phyloP scores from a whole-genome alignment of 495 filamentous ascomycete species.

The Tetracladium marchalianum region DNA sequence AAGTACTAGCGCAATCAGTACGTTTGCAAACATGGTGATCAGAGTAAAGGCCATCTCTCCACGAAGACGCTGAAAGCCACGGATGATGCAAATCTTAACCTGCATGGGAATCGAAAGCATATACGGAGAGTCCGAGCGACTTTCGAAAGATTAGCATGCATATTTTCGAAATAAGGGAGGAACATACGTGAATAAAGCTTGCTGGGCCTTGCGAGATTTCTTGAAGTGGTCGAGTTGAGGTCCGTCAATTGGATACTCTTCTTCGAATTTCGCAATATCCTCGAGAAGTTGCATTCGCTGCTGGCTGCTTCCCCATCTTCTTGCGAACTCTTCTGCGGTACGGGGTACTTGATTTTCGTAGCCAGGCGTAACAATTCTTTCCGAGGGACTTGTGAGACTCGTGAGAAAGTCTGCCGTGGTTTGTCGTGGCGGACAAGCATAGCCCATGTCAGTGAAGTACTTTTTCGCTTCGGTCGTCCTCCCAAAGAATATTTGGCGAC shows the following conservation, averaged over 20 bases:
- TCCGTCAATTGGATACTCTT: slow-evolving; percentile 49
- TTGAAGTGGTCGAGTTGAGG: slow-evolving; percentile 57
- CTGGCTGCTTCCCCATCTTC: slow-evolving; percentile 47
- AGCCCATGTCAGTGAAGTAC: slow-evolving; percentile 65
- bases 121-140: slow-evolving; percentile 57
- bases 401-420: slow-evolving; percentile 72
- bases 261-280: slow-evolving; percentile 61
- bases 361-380: slow-evolving; percentile 51
- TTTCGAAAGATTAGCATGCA: slow-evolving; percentile 48
- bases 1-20: slow-evolving; percentile 55
- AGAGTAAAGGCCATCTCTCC: slow-evolving; percentile 64
- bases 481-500: slow-evolving; percentile 72
- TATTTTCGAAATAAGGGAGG: slow-evolving; percentile 27
- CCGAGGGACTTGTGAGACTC: slow-evolving; percentile 58
- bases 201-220: slow-evolving; percentile 50
- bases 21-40: slow-evolving; percentile 60
- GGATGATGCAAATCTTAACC: slow-evolving; percentile 57
- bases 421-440: slow-evolving; percentile 56
- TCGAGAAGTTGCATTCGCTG: slow-evolving; percentile 33
- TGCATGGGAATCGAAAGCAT: slow-evolving; percentile 63
- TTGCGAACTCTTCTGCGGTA: slow-evolving; percentile 65
- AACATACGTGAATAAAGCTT: slow-evolving; percentile 46
- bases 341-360: slow-evolving; percentile 56
- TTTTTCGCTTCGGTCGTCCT: slow-evolving; percentile 45
- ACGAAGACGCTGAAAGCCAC: slow-evolving; percentile 58